Evolutionary conservation across 345 rosid species (phyloP).

Genomic region (Pseudoturritis turrita): DNA sequence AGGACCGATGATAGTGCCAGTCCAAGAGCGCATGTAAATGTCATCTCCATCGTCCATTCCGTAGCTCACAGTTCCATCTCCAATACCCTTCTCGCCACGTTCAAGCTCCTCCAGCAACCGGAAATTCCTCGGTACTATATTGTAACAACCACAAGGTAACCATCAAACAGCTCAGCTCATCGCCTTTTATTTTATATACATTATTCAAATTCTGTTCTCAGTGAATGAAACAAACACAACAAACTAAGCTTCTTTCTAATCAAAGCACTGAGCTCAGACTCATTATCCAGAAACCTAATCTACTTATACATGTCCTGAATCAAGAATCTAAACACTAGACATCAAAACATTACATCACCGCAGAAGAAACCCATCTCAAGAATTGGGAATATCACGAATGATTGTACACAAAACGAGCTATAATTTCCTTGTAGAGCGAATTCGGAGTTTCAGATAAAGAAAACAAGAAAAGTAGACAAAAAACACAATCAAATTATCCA

Average conservation of each 20-base stretch:
- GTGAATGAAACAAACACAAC: background rate
- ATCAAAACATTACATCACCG: too few relatives aligned
- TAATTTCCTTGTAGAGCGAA: too few relatives aligned
- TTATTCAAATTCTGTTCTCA: too few relatives aligned
- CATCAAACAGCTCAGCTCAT: background rate
- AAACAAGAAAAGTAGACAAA: background rate
- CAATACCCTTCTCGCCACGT: slow-evolving; percentile 94
- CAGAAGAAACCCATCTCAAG: background rate
- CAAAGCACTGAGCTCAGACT: background rate
- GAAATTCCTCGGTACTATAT: slow-evolving; percentile 78
- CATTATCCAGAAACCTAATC: background rate
- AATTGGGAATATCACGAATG: background rate
- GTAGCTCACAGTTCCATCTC: slow-evolving; percentile 96
- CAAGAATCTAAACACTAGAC: background rate
- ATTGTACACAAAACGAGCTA: too few relatives aligned
- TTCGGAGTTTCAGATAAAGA: background rate
- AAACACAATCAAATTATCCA: background rate
- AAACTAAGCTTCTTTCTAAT: background rate
- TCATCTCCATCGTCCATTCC: slow-evolving; percentile 99
- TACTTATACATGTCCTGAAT: too few relatives aligned
- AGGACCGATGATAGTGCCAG: slow-evolving; percentile 88
- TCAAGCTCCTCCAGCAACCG: slow-evolving; percentile 87
- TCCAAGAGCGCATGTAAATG: slow-evolving; percentile 94
- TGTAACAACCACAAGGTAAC: background rate
- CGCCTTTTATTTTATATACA: too few relatives aligned